Evolutionary conservation across 1,139 yeast genomes (phyloP), one percentile per base, ranked within the genome.

Genomic region (Magnusiomyces paraingens): DNA sequence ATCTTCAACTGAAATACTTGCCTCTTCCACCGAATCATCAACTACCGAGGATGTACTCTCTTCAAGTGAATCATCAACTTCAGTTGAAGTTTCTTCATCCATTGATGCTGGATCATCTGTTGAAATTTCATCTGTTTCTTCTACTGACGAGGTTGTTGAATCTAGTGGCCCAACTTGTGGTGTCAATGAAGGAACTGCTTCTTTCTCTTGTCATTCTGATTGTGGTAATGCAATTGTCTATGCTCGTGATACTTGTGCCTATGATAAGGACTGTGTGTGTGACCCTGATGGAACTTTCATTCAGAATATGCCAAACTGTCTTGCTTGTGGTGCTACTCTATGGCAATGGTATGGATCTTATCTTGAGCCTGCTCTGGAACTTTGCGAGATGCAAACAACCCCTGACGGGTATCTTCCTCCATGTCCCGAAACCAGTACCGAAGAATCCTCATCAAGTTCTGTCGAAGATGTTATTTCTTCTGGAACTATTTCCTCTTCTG

Each of bases 291-390:
- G 41, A 3, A 38, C 41, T 4, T 38, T n/a, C 11, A 38, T 38
- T 6, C 18, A n/a, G 6, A n/a, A n/a, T 6, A 38, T 38, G 15
- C 18, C 15, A 5, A 6, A 4, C 5, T 38, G 41, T 38, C 41
- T 38, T 10, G 41, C 5, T 4, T 38, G 41, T 17, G 41, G 41
- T 38, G 41, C 41, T 14, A 4, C 18, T 17, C 41, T 38, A 4
- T 38, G 41, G 41, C 15, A 38, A 38, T 38, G 41, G 41, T 38
- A 38, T 14, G 41, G 41, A 4, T n/a, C 15, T 4, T 17, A 38
- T 38, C 41, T 38, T 38, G 51, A 52, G 15, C 54, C 56, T 6
- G 21, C 38, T 18, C 26, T 35, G 15, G 54, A 51, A 20, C 45
- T 50, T 14, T 53, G 56, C 10, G 17, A 26, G 15, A 44, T 44